Evolutionary conservation across 495 filamentous ascomycete species (phyloP).

Genomic region (Hypoxylon lienhwacheense): DNA sequence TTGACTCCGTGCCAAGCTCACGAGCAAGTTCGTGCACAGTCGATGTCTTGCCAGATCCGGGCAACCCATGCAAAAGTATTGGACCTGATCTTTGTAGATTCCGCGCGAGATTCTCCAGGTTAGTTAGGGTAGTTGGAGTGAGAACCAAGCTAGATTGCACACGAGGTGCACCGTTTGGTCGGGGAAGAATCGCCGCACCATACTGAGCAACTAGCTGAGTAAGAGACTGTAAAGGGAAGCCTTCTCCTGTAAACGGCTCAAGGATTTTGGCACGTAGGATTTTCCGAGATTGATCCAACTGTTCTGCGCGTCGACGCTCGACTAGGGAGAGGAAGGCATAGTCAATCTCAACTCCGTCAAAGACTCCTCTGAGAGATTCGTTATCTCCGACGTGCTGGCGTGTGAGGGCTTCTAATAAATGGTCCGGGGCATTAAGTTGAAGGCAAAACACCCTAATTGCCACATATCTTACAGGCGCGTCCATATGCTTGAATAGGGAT

Average conservation of each 20-base stretch:
- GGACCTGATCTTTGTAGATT: constrained; percentile 67
- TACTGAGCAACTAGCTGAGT: constrained; percentile 50
- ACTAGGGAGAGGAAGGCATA: constrained; percentile 83
- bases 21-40: constrained; percentile 80
- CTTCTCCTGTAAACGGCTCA: constrained; percentile 26
- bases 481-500: constrained; percentile 63
- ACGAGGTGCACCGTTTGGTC: constrained; percentile 55
- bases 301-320: constrained; percentile 62
- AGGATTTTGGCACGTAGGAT: constrained; percentile 28
- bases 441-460: constrained; percentile 77
- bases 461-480: constrained; percentile 70
- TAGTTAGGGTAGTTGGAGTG: constrained; percentile 69
- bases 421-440: constrained; percentile 79
- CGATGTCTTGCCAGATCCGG: constrained; percentile 89
- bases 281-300: constrained; percentile 44
- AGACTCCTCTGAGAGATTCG: constrained; percentile 61
- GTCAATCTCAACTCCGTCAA: constrained; percentile 78
- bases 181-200: constrained; percentile 68
- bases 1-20: constrained; percentile 68
- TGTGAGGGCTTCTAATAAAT: constrained; percentile 70
- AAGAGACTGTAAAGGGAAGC: constrained; percentile 37
- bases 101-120: constrained; percentile 67
- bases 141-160: constrained; percentile 61
- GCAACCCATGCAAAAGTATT: constrained; percentile 76
- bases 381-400: constrained; percentile 62